Percentiles rank a stretch among this genome's conserved stretches.
These are phyloP conservation scores for Clonostachys sp. DNA, from an alignment of 2,329 filamentous ascomycete genomes.

Conservation along the genomic window DNA sequence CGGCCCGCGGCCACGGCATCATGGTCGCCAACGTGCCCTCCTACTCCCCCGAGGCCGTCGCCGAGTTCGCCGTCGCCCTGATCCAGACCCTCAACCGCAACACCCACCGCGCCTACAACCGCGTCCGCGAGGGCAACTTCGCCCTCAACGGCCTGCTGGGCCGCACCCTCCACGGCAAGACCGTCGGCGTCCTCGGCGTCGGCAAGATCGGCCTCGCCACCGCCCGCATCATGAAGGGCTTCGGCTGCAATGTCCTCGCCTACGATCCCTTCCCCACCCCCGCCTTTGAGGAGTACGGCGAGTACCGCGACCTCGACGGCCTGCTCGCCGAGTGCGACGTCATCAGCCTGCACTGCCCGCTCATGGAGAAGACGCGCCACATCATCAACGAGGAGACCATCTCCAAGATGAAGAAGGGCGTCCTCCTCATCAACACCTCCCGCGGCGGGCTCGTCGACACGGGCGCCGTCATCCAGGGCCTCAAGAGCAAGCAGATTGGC, in stretches of 20 bases:
- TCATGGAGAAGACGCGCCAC: slow-evolving; percentile 54
- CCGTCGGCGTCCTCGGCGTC: slow-evolving; percentile 61
- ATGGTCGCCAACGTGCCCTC: slow-evolving; percentile 63
- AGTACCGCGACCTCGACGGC: slow-evolving; percentile 47
- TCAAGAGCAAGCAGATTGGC: slow-evolving; percentile 56
- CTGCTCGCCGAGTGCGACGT: slow-evolving; percentile 55
- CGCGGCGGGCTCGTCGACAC: slow-evolving; percentile 62
- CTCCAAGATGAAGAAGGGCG: slow-evolving; percentile 50
- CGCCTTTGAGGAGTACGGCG: slow-evolving; percentile 43
- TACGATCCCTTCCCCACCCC: slow-evolving; percentile 50
- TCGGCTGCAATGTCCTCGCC: slow-evolving; percentile 58
- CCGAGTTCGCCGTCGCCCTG: slow-evolving; percentile 65
- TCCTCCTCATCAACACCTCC: slow-evolving; percentile 63
- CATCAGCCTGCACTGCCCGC: slow-evolving; percentile 62
- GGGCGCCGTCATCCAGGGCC: slow-evolving; percentile 50
- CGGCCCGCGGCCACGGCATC: slow-evolving; percentile 48
- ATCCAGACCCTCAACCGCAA: slow-evolving; percentile 64
- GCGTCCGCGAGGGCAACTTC: slow-evolving; percentile 66
- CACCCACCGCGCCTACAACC: slow-evolving; percentile 64
- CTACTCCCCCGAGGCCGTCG: slow-evolving; percentile 66
- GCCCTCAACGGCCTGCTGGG: slow-evolving; percentile 60
- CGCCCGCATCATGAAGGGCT: slow-evolving; percentile 58
- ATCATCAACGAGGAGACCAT: slow-evolving; percentile 54
- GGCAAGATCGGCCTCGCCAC: slow-evolving; percentile 61
- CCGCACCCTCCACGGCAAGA: slow-evolving; percentile 57